phyloP scores from a whole-genome alignment of 1,284 basidiomycete genomes.

The Neolentinus lepideus region DNA sequence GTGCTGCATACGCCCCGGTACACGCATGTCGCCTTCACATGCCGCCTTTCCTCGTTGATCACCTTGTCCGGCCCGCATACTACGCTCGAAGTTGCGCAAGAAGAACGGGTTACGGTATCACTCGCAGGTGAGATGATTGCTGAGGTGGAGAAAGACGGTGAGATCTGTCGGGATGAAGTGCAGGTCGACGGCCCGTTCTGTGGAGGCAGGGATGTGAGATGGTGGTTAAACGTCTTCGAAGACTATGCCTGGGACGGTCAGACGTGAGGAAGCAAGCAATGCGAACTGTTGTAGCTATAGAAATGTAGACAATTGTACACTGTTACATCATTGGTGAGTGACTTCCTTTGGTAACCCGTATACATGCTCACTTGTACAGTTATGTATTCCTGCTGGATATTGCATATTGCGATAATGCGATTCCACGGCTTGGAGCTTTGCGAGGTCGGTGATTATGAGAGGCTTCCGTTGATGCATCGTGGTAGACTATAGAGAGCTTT shows the following conservation, averaged over 20 bases:
- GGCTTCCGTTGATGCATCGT: no score
- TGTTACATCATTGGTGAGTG: not conserved
- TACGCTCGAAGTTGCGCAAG: conserved; percentile 57
- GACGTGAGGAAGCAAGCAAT: not conserved
- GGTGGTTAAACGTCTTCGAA: conserved; percentile 65
- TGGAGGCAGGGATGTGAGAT: conserved; percentile 46
- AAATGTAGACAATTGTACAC: not conserved
- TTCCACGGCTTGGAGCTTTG: no score
- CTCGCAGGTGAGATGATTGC: conserved; percentile 71
- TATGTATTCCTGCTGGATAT: no score
- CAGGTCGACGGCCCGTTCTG: conserved; percentile 28
- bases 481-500: no score
- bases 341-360: no score
- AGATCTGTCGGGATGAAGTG: conserved; percentile 69
- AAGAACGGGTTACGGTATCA: conserved; percentile 64
- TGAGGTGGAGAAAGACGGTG: conserved; percentile 58
- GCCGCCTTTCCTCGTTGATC: conserved; percentile 52
- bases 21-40: conserved; percentile 56
- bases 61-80: conserved; percentile 34
- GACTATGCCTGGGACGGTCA: conserved; percentile 67
- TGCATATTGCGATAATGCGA: no score
- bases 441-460: no score
- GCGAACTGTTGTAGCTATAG: not conserved
- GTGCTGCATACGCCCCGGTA: conserved; percentile 84
- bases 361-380: no score